Conservation (phyloP, 495 filamentous ascomycete genomes). For the Rhypophila decipiens region DNA sequence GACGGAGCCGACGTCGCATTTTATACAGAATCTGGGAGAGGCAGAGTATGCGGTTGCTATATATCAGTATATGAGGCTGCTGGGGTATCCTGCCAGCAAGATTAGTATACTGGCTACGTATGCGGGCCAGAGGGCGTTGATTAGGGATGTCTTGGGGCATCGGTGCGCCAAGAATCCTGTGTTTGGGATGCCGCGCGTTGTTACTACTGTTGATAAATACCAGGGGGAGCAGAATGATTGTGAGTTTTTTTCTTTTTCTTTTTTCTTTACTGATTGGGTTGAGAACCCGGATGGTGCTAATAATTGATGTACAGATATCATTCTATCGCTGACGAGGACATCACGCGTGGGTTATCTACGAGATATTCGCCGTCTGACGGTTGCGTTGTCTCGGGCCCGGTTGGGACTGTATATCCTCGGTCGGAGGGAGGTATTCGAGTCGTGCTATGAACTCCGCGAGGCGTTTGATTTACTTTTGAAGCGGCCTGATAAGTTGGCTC, state of each 20-base stretch:
- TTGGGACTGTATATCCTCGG: slow-evolving; percentile 92
- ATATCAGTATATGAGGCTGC: slow-evolving; percentile 94
- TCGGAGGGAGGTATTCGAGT: slow-evolving; percentile 80
- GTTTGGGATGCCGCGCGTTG: slow-evolving; percentile 85
- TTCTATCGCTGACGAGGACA: slow-evolving; percentile 86
- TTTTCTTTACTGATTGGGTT: not conserved
- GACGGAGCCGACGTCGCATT: slow-evolving; percentile 87
- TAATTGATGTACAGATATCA: slow-evolving; percentile 58
- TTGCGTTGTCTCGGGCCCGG: slow-evolving; percentile 90
- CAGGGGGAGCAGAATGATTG: slow-evolving; percentile 99
- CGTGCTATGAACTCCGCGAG: slow-evolving; percentile 78
- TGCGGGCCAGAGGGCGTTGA: slow-evolving; percentile 87
- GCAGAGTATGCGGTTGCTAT: slow-evolving; percentile 95
- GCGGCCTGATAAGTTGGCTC: slow-evolving; percentile 68
- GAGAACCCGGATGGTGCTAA: slow-evolving; percentile 1
- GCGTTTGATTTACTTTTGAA: slow-evolving; percentile 71
- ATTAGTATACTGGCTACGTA: slow-evolving; percentile 92
- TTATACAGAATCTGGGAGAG: slow-evolving; percentile 94
- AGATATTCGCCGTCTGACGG: slow-evolving; percentile 88
- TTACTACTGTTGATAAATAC: slow-evolving; percentile 96
- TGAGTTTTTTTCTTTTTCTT: slow-evolving; percentile 40
- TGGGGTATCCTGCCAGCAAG: slow-evolving; percentile 88
- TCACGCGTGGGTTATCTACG: slow-evolving; percentile 87
- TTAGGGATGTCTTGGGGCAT: slow-evolving; percentile 82
- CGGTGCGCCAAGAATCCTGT: slow-evolving; percentile 75